These are phyloP conservation scores for Papiliotrema terrestris DNA, from an alignment of 1,284 basidiomycete species.

Conservation along the genomic window DNA sequence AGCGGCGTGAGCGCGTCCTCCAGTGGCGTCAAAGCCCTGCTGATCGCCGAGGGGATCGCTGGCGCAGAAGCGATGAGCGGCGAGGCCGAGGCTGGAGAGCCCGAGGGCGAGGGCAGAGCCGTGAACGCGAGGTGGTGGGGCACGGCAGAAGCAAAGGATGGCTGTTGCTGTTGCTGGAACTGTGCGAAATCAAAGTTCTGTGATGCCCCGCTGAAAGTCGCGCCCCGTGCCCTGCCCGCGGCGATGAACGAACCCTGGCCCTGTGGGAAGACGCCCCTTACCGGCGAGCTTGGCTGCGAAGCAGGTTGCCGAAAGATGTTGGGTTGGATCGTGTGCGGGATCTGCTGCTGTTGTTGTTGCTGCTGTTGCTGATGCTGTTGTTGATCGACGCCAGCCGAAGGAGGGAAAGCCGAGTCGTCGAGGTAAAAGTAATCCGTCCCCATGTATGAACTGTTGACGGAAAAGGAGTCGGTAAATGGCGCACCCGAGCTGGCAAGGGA, in stretches of 20 bases:
- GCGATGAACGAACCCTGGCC: slow-evolving; percentile 20
- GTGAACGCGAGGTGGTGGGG: slow-evolving; percentile 38
- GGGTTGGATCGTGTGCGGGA: background rate
- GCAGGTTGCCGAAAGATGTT: slow-evolving; percentile 32
- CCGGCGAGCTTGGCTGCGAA: slow-evolving; percentile 42
- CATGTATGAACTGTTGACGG: slow-evolving; percentile 18
- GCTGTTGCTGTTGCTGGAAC: slow-evolving; percentile 6
- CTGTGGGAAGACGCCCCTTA: slow-evolving; percentile 27
- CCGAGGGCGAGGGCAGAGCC: slow-evolving; percentile 20
- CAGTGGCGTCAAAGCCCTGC: slow-evolving; percentile 33
- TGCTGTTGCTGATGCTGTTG: slow-evolving; percentile 2
- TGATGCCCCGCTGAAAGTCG: slow-evolving; percentile 39
- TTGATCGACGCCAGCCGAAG: slow-evolving; percentile 17
- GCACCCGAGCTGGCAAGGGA: slow-evolving; percentile 34
- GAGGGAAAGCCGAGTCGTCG: slow-evolving; percentile 18
- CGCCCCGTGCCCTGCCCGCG: slow-evolving; percentile 36
- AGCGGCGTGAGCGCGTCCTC: slow-evolving; percentile 36
- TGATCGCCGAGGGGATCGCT: background rate
- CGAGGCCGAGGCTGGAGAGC: slow-evolving; percentile 22
- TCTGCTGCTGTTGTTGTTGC: slow-evolving; percentile 9
- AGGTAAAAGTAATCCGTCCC: slow-evolving; percentile 42
- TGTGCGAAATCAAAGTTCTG: background rate
- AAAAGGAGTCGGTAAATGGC: slow-evolving; percentile 36
- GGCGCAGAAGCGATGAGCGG: background rate
- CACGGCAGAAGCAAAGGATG: slow-evolving; percentile 23